Evolutionary conservation across 2,329 filamentous ascomycete genomes (phyloP).

Genomic region (Sporothrix dimorphospora): DNA sequence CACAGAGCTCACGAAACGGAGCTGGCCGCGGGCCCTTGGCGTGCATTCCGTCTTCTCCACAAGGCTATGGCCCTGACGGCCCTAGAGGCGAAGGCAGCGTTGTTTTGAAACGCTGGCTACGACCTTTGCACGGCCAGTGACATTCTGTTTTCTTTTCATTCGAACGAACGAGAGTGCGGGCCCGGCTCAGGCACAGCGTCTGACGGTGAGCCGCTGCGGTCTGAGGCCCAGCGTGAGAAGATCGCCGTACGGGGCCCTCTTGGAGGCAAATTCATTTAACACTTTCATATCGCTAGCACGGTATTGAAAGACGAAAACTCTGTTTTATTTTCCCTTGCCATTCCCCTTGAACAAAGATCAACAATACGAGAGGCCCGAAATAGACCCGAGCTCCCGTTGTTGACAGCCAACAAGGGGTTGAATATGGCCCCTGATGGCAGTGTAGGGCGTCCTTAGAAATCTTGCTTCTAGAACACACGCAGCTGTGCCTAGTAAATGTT

Average conservation of each 20-base stretch:
- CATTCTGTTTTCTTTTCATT: neutral
- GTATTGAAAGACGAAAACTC: neutral
- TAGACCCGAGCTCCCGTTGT: neutral
- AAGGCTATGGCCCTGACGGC: neutral
- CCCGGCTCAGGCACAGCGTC: neutral
- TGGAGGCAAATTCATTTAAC: neutral
- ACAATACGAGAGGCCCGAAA: slow-evolving; percentile 5
- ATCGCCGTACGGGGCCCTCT: neutral
- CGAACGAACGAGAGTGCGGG: neutral
- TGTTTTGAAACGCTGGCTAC: neutral
- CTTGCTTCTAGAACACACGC: neutral
- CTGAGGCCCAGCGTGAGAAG: neutral
- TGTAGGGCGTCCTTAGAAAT: neutral
- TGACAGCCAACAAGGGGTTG: neutral
- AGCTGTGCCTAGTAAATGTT: neutral
- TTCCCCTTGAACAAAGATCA: neutral
- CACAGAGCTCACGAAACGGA: neutral
- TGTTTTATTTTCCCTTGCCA: neutral
- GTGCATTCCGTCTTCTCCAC: neutral
- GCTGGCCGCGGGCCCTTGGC: neutral
- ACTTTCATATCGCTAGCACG: neutral
- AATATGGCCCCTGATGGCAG: neutral
- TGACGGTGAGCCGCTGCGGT: slow-evolving; percentile 10
- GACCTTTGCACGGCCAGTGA: neutral
- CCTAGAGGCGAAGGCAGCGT: neutral